phyloP scores from a whole-genome alignment of 2,329 filamentous ascomycete genomes.

The Myriangium duriaei region DNA sequence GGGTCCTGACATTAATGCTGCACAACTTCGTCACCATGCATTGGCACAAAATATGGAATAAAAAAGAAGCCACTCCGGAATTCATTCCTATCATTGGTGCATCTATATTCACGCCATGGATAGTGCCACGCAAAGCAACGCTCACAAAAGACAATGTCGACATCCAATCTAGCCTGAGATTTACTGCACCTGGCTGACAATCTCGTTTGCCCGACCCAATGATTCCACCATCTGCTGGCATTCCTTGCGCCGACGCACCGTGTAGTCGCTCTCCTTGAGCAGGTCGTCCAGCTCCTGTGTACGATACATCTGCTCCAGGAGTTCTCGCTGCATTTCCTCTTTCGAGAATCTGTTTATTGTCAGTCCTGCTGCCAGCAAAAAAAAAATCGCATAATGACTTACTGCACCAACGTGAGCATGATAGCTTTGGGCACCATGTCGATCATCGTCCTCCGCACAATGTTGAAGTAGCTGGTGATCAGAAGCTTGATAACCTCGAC shows the following conservation, averaged over 20 bases:
- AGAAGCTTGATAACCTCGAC: constrained; percentile 98
- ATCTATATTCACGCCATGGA: background rate
- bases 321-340: constrained; percentile 95
- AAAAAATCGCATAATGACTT: constrained; percentile 34
- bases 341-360: constrained; percentile 61
- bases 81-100: background rate
- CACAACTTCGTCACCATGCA: no score
- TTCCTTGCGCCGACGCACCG: constrained; percentile 85
- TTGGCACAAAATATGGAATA: no score
- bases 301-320: constrained; percentile 96
- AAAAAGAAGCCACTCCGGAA: no score
- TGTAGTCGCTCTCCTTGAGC: constrained; percentile 97
- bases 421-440: constrained; percentile 99
- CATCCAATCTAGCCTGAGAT: background rate
- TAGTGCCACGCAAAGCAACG: constrained; percentile 2
- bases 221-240: constrained; percentile 99
- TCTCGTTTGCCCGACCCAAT: constrained; percentile 78
- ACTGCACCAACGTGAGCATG: constrained; percentile 94
- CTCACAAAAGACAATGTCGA: constrained; percentile 3
- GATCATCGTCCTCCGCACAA: constrained; percentile 95
- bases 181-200: constrained; percentile 68
- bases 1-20: no score
- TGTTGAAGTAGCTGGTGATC: constrained; percentile 95
- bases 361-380: background rate
- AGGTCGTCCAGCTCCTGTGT: constrained; percentile 81